These are phyloP conservation scores for Xylariales sp. DNA, from an alignment of 2,329 filamentous ascomycete species.

Conservation along the genomic window DNA sequence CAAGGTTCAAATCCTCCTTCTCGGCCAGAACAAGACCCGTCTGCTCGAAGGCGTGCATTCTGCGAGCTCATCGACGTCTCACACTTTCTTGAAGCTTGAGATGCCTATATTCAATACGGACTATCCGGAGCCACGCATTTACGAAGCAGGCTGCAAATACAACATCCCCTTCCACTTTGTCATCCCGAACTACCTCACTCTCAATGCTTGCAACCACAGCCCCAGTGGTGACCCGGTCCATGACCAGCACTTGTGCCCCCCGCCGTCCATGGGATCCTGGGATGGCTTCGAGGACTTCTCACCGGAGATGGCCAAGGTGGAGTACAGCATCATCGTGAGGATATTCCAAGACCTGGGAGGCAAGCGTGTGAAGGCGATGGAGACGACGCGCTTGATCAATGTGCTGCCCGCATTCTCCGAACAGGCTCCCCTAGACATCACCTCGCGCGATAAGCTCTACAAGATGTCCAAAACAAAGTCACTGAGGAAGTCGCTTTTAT, in stretches of 20 bases:
- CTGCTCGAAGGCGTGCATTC: conserved; percentile 48
- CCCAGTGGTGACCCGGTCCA: conserved; percentile 39
- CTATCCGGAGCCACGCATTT: conserved; percentile 42
- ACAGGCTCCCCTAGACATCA: conserved; percentile 47
- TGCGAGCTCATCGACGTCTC: conserved; percentile 41
- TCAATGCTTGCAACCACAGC: conserved; percentile 50
- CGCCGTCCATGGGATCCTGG: conserved; percentile 49
- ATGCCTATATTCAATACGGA: conserved; percentile 36
- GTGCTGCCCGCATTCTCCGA: conserved; percentile 48
- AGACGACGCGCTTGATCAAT: conserved; percentile 40
- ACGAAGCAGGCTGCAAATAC: conserved; percentile 44
- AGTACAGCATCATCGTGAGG: conserved; percentile 49
- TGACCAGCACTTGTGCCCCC: conserved; percentile 48
- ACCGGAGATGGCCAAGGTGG: conserved; percentile 49
- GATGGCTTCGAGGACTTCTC: conserved; percentile 46
- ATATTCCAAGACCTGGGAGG: conserved; percentile 26
- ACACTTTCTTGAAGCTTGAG: conserved; percentile 38
- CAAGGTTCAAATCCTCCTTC: conserved; percentile 46
- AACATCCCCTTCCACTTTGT: conserved; percentile 56
- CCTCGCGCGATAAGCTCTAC: conserved; percentile 44
- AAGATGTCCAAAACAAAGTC: conserved; percentile 45
- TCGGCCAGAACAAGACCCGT: conserved; percentile 45
- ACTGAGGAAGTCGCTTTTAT: conserved; percentile 48
- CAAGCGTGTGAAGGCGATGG: conserved; percentile 29
- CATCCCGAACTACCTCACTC: conserved; percentile 52